Evolutionary conservation across 768 basidiomycete genomes (phyloP).

Genomic region (Suillus ampliporus): DNA sequence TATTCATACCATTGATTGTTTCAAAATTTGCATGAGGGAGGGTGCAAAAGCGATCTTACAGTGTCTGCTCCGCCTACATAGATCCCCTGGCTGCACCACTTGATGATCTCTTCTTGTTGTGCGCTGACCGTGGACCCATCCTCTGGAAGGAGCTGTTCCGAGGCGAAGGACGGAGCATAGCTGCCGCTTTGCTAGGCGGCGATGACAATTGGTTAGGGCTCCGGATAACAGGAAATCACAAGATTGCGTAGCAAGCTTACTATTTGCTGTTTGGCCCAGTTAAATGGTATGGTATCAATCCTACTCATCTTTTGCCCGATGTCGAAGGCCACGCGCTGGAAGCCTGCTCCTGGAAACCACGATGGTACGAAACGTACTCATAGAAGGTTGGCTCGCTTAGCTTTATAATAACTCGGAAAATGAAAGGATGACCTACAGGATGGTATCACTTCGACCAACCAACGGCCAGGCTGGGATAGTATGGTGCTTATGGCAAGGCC

Average conservation of each 20-base stretch:
- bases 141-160: conserved; percentile 1
- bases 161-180: not conserved
- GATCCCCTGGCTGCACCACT: conserved; percentile 22
- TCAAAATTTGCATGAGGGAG: not conserved
- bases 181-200: not conserved
- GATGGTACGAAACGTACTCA: conserved; percentile 18
- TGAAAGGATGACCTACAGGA: not conserved
- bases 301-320: conserved; percentile 15
- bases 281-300: conserved; percentile 19
- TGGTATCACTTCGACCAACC: not conserved
- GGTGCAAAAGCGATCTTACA: conserved; percentile 18
- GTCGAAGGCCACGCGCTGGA: conserved; percentile 20
- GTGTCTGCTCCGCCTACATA: conserved; percentile 31
- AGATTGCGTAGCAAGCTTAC: conserved; percentile 9
- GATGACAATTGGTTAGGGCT: not conserved
- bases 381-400: not conserved
- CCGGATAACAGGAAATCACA: not conserved
- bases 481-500: fast-evolving
- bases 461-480: not conserved
- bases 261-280: conserved; percentile 20
- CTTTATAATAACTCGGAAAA: not conserved
- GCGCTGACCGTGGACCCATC: not conserved
- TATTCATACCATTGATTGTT: not conserved
- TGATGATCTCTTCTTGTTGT: conserved; percentile 19
- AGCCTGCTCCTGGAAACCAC: conserved; percentile 28